phyloP scores from a whole-genome alignment of 2,329 filamentous ascomycete species.

The Cryphonectria japonica region DNA sequence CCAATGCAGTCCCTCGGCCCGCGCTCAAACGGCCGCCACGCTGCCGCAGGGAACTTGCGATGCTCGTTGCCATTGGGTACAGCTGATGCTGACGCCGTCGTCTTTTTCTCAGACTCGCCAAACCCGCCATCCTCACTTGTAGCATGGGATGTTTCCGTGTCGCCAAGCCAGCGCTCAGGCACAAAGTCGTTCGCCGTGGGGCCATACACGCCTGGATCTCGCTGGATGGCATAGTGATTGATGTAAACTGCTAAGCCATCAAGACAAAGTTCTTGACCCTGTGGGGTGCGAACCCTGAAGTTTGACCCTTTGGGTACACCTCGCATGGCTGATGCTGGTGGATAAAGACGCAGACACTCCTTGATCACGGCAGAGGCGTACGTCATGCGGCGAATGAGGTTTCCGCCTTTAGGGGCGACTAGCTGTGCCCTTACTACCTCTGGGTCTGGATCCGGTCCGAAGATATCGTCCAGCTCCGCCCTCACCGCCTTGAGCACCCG shows the following conservation, averaged over 20 bases:
- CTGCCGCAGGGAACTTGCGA: conserved; percentile 38
- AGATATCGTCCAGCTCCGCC: conserved; percentile 41
- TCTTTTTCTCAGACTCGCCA: not conserved
- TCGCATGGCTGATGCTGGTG: conserved; percentile 3
- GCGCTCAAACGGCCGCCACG: conserved; percentile 57
- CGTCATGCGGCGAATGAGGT: conserved; percentile 32
- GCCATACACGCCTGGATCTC: conserved; percentile 24
- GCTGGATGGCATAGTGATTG: conserved; percentile 16
- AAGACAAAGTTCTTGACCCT: conserved; percentile 29
- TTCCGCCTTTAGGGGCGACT: conserved; percentile 34
- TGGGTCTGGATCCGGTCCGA: conserved; percentile 38
- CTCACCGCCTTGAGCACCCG: conserved; percentile 37
- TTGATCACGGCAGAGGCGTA: conserved; percentile 11
- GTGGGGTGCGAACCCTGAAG: conserved; percentile 23
- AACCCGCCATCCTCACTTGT: not conserved
- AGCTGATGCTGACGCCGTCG: not conserved
- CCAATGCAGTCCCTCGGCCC: conserved; percentile 52
- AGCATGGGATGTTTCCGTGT: not conserved
- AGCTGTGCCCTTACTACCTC: conserved; percentile 35
- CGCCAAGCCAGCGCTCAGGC: conserved; percentile 26
- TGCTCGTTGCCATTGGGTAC: not conserved
- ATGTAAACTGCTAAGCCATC: conserved; percentile 6
- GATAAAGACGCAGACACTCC: conserved; percentile 11
- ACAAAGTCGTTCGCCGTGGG: conserved; percentile 22
- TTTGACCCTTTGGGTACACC: not conserved